Base-by-base conservation (phyloP, 2,329 filamentous ascomycete species). In the Sporothrix curviconia region DNA sequence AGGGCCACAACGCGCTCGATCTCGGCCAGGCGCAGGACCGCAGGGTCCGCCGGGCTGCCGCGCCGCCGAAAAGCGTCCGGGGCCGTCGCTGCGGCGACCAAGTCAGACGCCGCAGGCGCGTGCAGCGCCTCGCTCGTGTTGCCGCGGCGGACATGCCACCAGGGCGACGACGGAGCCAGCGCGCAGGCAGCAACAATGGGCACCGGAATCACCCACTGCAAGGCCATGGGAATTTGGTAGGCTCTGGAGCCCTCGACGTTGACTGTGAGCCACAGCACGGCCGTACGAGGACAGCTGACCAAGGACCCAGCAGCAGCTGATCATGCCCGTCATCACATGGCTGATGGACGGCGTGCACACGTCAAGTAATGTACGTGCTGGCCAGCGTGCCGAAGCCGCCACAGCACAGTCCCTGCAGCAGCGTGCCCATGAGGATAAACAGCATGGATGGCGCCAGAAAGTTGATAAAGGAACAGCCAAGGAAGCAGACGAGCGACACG, bases 1-100 rank as follows among this genome's bases (percentile, higher is more conserved):
- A 82, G 68, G 55, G 76, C 72, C 58, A 84, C 79, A 0, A 82
- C 85, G 60, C 83, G 76, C 24, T 77, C 70, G 65, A 86, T 84
- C 14, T 76, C 76, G 44, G 77, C 73, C 30, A 76, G 68, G 3
- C 76, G 70, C 11, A 52, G 7, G 69, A 74, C 58, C 2, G 58
- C 58, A 0, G 51, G 52, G 22, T 60, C 44, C 1, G 32, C 15
- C 2, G 19, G 12, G 22, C 14, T 22, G 14, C 25, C 15, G n/a
- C 12, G 14, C n/a, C 17, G n/a, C 12, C 19, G n/a, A 50, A 39
- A 3, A 24, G 43, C 11, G 55, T 50, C 7, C 19, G 25, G 9
- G 17, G 40, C 28, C 39, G 24, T 1, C 19, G 15, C 19, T 15
- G 4, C 7, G 58, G 42, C 9, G 53, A 56, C 7, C 49, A 51